Evolutionary conservation across 441 rosid species (phyloP).

Genomic region (Corymbia calophylla): DNA sequence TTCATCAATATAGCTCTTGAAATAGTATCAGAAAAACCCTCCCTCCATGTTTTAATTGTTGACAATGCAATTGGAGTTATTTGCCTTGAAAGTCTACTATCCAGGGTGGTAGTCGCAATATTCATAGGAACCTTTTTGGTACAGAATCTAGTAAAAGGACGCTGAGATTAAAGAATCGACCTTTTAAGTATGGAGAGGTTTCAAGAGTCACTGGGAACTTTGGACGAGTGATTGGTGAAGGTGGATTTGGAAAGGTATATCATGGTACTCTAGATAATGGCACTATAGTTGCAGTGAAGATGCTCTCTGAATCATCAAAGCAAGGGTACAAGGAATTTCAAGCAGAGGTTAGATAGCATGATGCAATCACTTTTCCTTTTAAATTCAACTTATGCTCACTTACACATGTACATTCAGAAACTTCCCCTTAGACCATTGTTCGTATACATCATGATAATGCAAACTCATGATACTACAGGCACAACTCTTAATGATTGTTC

Average conservation of each 20-base stretch:
- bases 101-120: background rate
- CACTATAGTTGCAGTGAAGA: background rate
- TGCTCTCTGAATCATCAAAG: background rate
- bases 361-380: background rate
- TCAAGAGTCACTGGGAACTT: background rate
- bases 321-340: background rate
- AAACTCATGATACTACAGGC: background rate
- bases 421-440: background rate
- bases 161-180: background rate
- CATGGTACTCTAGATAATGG: background rate
- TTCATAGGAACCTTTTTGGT: background rate
- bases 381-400: background rate
- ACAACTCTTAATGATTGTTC: background rate
- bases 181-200: background rate
- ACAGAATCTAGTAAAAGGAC: background rate
- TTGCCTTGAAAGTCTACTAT: background rate
- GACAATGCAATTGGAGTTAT: background rate
- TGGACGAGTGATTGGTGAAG: background rate
- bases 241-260: background rate
- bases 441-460: background rate
- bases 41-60: no score
- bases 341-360: background rate
- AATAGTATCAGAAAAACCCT: background rate
- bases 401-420: background rate
- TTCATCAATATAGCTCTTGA: background rate